These are phyloP conservation scores for Vairimorpha necatrix DNA, from an alignment of 371 early-diverging fungal genomes.

Conservation along the genomic window DNA sequence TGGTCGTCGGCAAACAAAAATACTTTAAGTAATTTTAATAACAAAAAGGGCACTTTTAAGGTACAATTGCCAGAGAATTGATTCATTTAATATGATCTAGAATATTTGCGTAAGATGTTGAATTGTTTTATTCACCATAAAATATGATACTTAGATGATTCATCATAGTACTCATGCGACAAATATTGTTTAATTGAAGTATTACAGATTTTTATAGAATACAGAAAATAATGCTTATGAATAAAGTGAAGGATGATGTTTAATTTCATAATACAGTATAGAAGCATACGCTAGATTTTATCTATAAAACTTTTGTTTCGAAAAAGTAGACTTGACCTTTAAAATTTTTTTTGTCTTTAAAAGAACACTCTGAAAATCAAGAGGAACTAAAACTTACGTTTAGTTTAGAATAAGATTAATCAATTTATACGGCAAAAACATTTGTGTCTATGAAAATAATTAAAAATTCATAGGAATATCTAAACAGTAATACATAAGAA, in stretches of 20 bases:
- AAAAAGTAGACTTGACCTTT: too few relatives aligned
- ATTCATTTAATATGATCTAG: neutral
- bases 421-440: too few relatives aligned
- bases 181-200: neutral
- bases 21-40: too few relatives aligned
- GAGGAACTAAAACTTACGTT: too few relatives aligned
- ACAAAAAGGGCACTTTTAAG: neutral
- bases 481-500: slow-evolving; percentile 85
- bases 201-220: neutral
- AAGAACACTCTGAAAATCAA: too few relatives aligned
- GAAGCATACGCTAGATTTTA: too few relatives aligned
- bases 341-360: too few relatives aligned
- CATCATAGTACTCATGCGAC: neutral
- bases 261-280: neutral
- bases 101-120: neutral
- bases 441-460: slow-evolving; percentile 65
- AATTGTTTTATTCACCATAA: neutral
- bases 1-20: too few relatives aligned
- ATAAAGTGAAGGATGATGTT: neutral
- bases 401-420: too few relatives aligned
- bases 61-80: neutral
- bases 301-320: too few relatives aligned
- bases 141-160: neutral
- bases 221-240: neutral
- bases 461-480: slow-evolving; percentile 82